Conservation (phyloP, 2,329 filamentous ascomycete genomes). For the Diaporthe nobilis region DNA sequence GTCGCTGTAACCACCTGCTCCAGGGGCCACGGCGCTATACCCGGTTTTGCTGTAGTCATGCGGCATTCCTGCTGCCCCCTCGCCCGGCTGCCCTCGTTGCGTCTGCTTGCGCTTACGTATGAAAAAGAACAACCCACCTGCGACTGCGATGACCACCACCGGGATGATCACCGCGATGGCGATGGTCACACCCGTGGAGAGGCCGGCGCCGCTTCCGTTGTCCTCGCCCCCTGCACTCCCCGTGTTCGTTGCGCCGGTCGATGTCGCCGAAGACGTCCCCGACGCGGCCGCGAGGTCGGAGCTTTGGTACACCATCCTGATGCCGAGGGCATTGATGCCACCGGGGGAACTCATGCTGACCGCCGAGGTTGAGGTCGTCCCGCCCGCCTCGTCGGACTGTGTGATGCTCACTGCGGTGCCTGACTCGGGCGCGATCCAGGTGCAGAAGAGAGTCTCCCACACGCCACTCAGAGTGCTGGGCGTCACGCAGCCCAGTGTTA, state of each 20-base stretch:
- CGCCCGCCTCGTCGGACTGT: conserved; percentile 41
- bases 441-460: conserved; percentile 51
- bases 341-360: conserved; percentile 45
- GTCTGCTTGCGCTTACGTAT: conserved; percentile 21
- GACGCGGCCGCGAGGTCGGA: conserved; percentile 45
- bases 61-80: not conserved
- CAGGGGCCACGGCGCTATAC: not conserved
- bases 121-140: conserved; percentile 48
- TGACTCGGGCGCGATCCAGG: conserved; percentile 50
- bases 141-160: conserved; percentile 46
- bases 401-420: conserved; percentile 48
- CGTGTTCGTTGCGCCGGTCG: not conserved
- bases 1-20: not conserved
- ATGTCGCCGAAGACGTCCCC: not conserved
- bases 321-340: conserved; percentile 52
- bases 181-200: conserved; percentile 46
- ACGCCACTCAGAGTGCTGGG: conserved; percentile 43
- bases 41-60: conserved; percentile 1
- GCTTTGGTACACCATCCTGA: conserved; percentile 54
- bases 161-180: conserved; percentile 52
- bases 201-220: conserved; percentile 24
- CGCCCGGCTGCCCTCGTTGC: not conserved
- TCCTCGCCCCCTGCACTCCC: conserved; percentile 3
- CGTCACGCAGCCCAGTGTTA: conserved; percentile 50
- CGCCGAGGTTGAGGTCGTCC: conserved; percentile 44